A percentile compares a stretch with the other conserved stretches of the same genome.
Conservation (phyloP, 768 basidiomycete species). For the Tricholoma flavovirens region DNA sequence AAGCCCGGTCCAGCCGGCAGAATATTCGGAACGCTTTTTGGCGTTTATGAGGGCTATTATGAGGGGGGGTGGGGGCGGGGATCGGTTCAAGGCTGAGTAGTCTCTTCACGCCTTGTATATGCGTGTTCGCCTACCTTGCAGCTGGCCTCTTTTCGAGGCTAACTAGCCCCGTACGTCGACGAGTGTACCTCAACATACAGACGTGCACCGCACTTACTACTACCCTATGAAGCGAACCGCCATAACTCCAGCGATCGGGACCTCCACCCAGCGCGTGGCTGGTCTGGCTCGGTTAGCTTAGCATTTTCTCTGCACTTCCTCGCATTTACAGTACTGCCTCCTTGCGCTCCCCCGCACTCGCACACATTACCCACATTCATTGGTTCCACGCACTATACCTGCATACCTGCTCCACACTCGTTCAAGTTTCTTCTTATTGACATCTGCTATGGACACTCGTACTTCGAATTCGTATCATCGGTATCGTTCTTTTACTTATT, state of each 20-base stretch:
- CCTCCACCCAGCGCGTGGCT: not conserved
- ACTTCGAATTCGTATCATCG: not conserved
- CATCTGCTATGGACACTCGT: not conserved
- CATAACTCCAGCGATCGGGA: too few species aligned
- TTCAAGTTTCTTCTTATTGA: not conserved
- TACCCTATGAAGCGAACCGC: too few species aligned
- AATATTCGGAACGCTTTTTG: constrained; percentile 89
- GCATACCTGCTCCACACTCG: not conserved
- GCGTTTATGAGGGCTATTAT: constrained; percentile 80
- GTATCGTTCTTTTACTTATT: not conserved
- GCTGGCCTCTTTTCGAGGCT: too few species aligned
- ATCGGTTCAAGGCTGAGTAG: constrained; percentile 34
- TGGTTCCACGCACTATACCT: not conserved
- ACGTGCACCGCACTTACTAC: too few species aligned
- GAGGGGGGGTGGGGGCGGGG: constrained; percentile 70
- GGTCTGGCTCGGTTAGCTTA: too few species aligned
- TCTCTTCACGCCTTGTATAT: not conserved
- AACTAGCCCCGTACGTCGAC: too few species aligned
- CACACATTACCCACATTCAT: not conserved
- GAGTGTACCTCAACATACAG: too few species aligned
- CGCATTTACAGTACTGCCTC: not conserved
- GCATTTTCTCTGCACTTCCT: too few species aligned
- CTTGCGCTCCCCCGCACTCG: not conserved
- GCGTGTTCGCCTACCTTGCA: not conserved
- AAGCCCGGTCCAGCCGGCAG: constrained; percentile 81